Percentiles rank a stretch among this genome's conserved stretches.
Conservation (phyloP, 768 basidiomycete genomes). For the Boletellus sp. region DNA sequence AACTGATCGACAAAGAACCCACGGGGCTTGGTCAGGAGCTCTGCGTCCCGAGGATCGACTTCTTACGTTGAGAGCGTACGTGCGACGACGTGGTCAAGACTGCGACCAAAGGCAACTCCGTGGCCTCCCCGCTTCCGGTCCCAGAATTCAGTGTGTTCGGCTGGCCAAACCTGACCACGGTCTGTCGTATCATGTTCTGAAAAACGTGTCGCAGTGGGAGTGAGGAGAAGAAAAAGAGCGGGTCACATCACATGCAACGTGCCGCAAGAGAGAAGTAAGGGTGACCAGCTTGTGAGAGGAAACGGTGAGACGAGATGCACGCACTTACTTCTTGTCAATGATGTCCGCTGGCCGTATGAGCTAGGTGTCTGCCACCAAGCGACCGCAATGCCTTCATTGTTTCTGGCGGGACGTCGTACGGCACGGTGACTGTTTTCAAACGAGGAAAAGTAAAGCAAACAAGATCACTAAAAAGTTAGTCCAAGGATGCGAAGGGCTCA, state of each 20-base stretch:
- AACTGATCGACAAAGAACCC: slow-evolving; percentile 98
- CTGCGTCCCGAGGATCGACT: slow-evolving; percentile 37
- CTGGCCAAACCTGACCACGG: slow-evolving; percentile 70
- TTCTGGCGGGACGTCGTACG: slow-evolving; percentile 85
- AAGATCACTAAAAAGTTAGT: too few relatives aligned
- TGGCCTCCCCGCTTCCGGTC: slow-evolving; percentile 28
- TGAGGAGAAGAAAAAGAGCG: neutral
- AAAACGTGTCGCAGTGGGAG: neutral
- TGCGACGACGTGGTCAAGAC: slow-evolving; percentile 51
- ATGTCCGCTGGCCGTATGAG: slow-evolving; percentile 92
- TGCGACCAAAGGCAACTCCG: slow-evolving; percentile 47
- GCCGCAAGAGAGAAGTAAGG: slow-evolving; percentile 34
- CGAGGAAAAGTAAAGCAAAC: too few relatives aligned
- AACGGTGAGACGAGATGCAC: slow-evolving; percentile 10
- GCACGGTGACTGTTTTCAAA: slow-evolving; percentile 90
- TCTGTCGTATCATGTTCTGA: slow-evolving; percentile 84
- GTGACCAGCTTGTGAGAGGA: neutral
- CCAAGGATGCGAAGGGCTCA: too few relatives aligned
- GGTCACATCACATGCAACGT: slow-evolving; percentile 50
- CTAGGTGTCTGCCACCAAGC: slow-evolving; percentile 83
- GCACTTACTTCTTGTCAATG: slow-evolving; percentile 91
- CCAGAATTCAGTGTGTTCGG: slow-evolving; percentile 25
- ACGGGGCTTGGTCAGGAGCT: slow-evolving; percentile 52
- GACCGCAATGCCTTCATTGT: slow-evolving; percentile 81
- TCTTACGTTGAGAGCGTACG: too few relatives aligned